Base-by-base conservation (phyloP, 225 moss, liverwort and hornwort species). In the Pseudoscleropodium purum region DNA sequence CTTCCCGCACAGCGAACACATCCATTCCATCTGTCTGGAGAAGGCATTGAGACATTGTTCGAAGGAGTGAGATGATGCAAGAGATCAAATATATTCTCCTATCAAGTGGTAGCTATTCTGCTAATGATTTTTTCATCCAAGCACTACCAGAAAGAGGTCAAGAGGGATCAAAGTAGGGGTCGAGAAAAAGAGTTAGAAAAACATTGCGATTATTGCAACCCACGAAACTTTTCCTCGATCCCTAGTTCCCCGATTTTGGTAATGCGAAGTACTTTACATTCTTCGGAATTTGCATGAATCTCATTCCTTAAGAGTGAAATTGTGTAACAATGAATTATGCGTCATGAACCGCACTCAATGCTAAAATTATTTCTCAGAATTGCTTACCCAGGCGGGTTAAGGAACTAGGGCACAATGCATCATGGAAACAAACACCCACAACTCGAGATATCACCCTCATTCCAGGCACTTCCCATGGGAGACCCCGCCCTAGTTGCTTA, bases 1-100 rank as follows among this genome's bases (percentile, higher is more conserved):
- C 99, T 81, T 93, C 93, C 90, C 95, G 95, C 30, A 99, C 90
- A 45, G 99, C 92, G 60, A 99, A 97, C 77, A 95, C 94, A 43
- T 99, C 99, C 99, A 99, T 99, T 26, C 99, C 99, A 91, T 99
- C 97, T 47, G 95, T 59, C 99, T 99, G 94, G n/a, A 83, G 52
- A 63, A 43, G 15, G 41, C 21, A 84, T 45, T 29, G 24, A 54
- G 20, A 31, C 37, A 43, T 26, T 30, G 33, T 49, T 84, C 39
- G 41, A 49, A 56, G 86, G 41, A 88, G 67, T 66, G n/a, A 31
- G 61, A 61, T 45, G 30, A 74, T 52, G 60, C 61, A 62, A 86
- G 27, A 79, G 43, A 61, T 65, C 72, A 77, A n/a, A 8, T 45
- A 45, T 9, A 60, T 47, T 79, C 37, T 20, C 15, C 36, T 83